Conservation (phyloP, 2,329 filamentous ascomycete genomes). For the Hymenoscyphus infarciens region DNA sequence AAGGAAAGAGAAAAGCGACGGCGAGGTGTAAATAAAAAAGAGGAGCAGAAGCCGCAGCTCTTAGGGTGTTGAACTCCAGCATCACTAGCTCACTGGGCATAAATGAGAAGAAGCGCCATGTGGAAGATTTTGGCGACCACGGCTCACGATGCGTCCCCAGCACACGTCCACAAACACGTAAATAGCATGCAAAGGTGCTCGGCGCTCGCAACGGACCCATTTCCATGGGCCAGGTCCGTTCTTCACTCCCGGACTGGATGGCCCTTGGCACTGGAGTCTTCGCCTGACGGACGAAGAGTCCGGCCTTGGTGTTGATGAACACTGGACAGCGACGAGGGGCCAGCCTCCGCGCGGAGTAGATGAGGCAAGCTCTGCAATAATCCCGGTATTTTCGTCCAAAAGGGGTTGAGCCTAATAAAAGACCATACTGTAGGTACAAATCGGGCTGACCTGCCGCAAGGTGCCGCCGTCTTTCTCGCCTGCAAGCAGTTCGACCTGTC, state of each 20-base stretch:
- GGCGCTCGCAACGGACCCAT: neutral
- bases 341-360: neutral
- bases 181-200: slow-evolving; percentile 1
- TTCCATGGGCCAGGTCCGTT: neutral
- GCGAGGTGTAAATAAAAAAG: slow-evolving; percentile 12
- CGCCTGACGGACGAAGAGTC: neutral
- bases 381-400: neutral
- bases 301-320: neutral
- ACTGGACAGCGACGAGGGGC: neutral
- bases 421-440: neutral
- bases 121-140: slow-evolving; percentile 4
- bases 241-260: neutral
- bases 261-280: neutral
- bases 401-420: neutral
- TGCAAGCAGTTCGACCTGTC: neutral
- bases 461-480: neutral
- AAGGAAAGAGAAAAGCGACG: slow-evolving; percentile 9
- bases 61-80: neutral
- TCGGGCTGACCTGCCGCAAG: neutral
- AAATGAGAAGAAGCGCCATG: slow-evolving; percentile 4
- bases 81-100: neutral
- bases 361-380: neutral
- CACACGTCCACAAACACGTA: neutral
- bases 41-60: slow-evolving; percentile 8
- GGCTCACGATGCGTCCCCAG: slow-evolving; percentile 2